These are phyloP conservation scores for Boletus semigastroideus DNA, from an alignment of 1,284 basidiomycete species.

Conservation along the genomic window DNA sequence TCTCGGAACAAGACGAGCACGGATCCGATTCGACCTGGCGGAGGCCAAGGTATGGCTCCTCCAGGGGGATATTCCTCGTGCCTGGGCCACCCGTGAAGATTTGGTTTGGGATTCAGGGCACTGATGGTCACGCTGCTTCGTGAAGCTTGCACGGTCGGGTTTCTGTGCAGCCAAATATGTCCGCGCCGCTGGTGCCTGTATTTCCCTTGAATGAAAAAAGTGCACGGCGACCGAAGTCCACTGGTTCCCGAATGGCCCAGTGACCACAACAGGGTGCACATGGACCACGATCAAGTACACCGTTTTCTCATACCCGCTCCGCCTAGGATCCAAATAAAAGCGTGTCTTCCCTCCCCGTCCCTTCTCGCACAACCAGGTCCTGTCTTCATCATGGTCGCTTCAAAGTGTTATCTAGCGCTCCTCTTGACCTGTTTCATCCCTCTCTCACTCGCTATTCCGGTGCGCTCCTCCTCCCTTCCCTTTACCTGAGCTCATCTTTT, in stretches of 20 bases:
- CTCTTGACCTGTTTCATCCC: slow-evolving; percentile 23
- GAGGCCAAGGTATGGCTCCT: neutral
- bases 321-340: slow-evolving; percentile 24
- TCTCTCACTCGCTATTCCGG: slow-evolving; percentile 26
- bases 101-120: slow-evolving; percentile 5
- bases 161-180: slow-evolving; percentile 13
- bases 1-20: neutral
- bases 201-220: slow-evolving; percentile 19
- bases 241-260: slow-evolving; percentile 24
- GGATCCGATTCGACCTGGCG: slow-evolving; percentile 5
- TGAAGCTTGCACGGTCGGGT: slow-evolving; percentile 10
- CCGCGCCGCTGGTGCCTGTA: slow-evolving; percentile 18
- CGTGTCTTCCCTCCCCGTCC: neutral
- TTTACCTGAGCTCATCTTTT: neutral
- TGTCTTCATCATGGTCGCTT: slow-evolving; percentile 15
- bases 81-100: slow-evolving; percentile 7
- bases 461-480: slow-evolving; percentile 3
- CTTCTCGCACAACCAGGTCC: slow-evolving; percentile 1
- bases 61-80: slow-evolving; percentile 1
- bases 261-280: slow-evolving; percentile 17
- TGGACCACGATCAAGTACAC: slow-evolving; percentile 20
- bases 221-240: slow-evolving; percentile 24
- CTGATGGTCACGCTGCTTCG: slow-evolving; percentile 8
- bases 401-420: slow-evolving; percentile 24
- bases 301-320: slow-evolving; percentile 25